Evolutionary conservation across 805 yeast genomes (phyloP).

Genomic region (Nakazawaea ishiwadae): DNA sequence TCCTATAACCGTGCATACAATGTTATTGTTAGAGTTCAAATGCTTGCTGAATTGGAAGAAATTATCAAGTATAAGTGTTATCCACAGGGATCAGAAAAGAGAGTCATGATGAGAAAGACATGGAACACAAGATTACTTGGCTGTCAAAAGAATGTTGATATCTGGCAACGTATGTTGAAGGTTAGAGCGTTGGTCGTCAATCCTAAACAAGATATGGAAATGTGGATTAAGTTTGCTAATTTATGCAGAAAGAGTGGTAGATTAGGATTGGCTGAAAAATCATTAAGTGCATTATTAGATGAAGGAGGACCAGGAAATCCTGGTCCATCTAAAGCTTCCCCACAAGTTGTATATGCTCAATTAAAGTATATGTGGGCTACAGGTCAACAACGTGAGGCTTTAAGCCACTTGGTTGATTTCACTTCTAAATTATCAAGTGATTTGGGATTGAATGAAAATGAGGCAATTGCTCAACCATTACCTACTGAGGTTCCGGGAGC

Average conservation of each 20-base stretch:
- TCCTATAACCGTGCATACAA: constrained; percentile 96
- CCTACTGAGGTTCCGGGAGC: constrained; percentile 72
- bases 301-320: constrained; percentile 54
- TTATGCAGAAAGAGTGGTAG: constrained; percentile 93
- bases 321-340: constrained; percentile 78
- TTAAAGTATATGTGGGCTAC: constrained; percentile 96
- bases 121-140: constrained; percentile 93
- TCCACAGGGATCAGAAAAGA: constrained; percentile 78
- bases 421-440: constrained; percentile 88
- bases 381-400: constrained; percentile 83
- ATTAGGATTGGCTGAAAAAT: constrained; percentile 86
- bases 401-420: constrained; percentile 80
- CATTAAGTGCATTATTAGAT: constrained; percentile 74
- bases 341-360: constrained; percentile 96
- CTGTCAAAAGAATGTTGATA: constrained; percentile 94
- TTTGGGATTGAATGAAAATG: constrained; percentile 80
- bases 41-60: constrained; percentile 95
- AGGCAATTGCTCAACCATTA: constrained; percentile 78
- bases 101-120: constrained; percentile 76
- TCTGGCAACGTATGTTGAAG: constrained; percentile 96
- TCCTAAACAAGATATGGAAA: constrained; percentile 95
- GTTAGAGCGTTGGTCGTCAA: constrained; percentile 89
- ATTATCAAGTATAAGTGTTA: constrained; percentile 83
- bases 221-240: constrained; percentile 98
- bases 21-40: constrained; percentile 94